These are phyloP conservation scores for Amoeboaphelidium protococcarum DNA, from an alignment of 371 early-diverging fungal species.

Conservation along the genomic window DNA sequence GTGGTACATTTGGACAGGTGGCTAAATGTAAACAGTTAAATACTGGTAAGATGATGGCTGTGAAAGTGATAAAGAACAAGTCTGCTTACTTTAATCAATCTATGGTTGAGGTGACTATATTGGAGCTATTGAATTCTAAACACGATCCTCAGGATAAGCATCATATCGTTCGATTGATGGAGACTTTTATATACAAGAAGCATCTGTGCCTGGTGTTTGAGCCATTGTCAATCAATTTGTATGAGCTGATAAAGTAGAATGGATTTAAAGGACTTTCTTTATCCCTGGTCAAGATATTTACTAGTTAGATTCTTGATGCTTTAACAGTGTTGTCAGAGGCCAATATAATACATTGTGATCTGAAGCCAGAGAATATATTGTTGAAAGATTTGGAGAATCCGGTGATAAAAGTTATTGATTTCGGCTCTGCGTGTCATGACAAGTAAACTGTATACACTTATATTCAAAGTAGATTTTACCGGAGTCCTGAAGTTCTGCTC, in stretches of 20 bases:
- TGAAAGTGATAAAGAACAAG: slow-evolving; percentile 90
- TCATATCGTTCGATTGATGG: slow-evolving; percentile 46
- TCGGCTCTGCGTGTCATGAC: slow-evolving; percentile 90
- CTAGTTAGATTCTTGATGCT: slow-evolving; percentile 62
- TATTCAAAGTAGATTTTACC: slow-evolving; percentile 80
- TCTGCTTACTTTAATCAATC: slow-evolving; percentile 72
- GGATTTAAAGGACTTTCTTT: slow-evolving; percentile 61
- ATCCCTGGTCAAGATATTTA: slow-evolving; percentile 49
- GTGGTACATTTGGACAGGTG: slow-evolving; percentile 96
- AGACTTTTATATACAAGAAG: slow-evolving; percentile 59
- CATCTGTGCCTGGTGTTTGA: slow-evolving; percentile 90
- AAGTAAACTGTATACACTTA: too few species aligned
- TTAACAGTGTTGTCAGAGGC: slow-evolving; percentile 46
- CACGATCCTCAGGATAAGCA: slow-evolving; percentile 42
- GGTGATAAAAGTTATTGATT: slow-evolving; percentile 87
- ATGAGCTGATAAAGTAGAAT: slow-evolving; percentile 74
- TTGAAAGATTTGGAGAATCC: slow-evolving; percentile 43
- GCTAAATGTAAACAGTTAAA: slow-evolving; percentile 63
- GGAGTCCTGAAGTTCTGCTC: slow-evolving; percentile 19
- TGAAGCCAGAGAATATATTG: slow-evolving; percentile 97
- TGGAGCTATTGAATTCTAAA: slow-evolving; percentile 44
- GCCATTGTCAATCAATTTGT: slow-evolving; percentile 69
- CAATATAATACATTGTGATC: slow-evolving; percentile 84
- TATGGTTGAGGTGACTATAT: slow-evolving; percentile 66
- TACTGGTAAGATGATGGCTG: slow-evolving; percentile 60